A percentile compares a stretch with the other conserved stretches of the same genome.
These are phyloP conservation scores for Trichoderma atrobrunneum DNA, from an alignment of 2,329 filamentous ascomycete genomes.

Conservation along the genomic window DNA sequence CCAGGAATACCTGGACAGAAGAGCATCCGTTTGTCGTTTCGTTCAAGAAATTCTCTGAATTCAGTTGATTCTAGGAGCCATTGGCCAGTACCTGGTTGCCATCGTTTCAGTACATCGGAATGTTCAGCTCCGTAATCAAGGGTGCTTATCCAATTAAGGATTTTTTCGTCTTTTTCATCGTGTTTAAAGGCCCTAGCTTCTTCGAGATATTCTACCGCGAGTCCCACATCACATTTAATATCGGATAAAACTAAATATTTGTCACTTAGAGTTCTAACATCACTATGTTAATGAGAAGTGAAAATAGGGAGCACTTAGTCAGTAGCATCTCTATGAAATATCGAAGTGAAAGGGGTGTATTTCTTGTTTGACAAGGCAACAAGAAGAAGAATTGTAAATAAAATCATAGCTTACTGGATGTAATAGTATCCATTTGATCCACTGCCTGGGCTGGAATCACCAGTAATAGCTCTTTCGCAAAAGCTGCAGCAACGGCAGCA, in stretches of 20 bases:
- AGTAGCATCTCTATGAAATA: neutral
- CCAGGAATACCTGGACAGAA: neutral
- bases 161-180: too few species aligned
- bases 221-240: too few species aligned
- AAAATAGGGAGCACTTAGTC: too few species aligned
- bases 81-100: neutral
- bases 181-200: too few species aligned
- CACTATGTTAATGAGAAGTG: too few species aligned
- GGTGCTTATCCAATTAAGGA: too few species aligned
- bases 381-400: neutral
- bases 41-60: neutral
- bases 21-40: neutral
- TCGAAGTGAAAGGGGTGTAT: neutral
- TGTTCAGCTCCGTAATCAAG: too few species aligned
- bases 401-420: neutral
- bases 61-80: neutral
- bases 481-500: constrained; percentile 33
- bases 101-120: neutral
- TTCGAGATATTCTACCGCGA: too few species aligned
- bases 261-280: too few species aligned
- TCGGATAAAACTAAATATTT: too few species aligned
- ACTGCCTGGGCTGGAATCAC: neutral
- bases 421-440: neutral
- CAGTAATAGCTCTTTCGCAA: constrained; percentile 24
- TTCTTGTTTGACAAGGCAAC: neutral